A percentile compares a stretch with the other conserved stretches of the same genome.
Conservation (phyloP, 805 yeast genomes). For the Torulaspora gathmanii region DNA sequence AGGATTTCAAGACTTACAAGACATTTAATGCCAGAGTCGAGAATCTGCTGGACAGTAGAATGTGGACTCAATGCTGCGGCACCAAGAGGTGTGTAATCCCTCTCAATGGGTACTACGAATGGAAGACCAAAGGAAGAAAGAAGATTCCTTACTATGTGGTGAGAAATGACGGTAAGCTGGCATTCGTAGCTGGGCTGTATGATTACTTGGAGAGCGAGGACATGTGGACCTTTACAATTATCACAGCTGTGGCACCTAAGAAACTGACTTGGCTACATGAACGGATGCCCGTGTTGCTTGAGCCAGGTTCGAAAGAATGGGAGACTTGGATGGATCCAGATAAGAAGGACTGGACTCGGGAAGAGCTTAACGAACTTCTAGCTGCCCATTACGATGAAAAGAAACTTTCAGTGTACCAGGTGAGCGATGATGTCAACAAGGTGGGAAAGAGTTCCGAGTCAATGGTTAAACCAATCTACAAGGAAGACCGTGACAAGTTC, state of each 20-base stretch:
- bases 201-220: conserved; percentile 22
- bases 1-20: conserved; percentile 37
- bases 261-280: conserved; percentile 64
- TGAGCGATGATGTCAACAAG: conserved; percentile 61
- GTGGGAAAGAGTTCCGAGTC: conserved; percentile 42
- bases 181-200: conserved; percentile 64
- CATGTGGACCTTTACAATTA: conserved; percentile 55
- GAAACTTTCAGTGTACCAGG: conserved; percentile 50
- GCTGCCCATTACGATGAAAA: conserved; percentile 35
- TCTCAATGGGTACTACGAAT: conserved; percentile 80
- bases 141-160: conserved; percentile 65
- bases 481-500: conserved; percentile 12
- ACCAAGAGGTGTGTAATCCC: conserved; percentile 68
- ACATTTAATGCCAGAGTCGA: conserved; percentile 77
- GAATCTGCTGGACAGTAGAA: conserved; percentile 41
- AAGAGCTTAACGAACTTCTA: conserved; percentile 40
- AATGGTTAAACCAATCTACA: conserved; percentile 31
- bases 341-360: conserved; percentile 38
- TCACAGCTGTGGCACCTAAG: conserved; percentile 67
- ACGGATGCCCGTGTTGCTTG: conserved; percentile 71
- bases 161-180: conserved; percentile 46
- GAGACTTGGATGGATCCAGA: conserved; percentile 54
- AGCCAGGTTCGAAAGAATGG: conserved; percentile 56
- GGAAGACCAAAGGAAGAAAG: conserved; percentile 44
- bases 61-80: conserved; percentile 54